These are phyloP conservation scores for Termitomyces bulborhizus DNA, from an alignment of 768 basidiomycete species.

Conservation along the genomic window DNA sequence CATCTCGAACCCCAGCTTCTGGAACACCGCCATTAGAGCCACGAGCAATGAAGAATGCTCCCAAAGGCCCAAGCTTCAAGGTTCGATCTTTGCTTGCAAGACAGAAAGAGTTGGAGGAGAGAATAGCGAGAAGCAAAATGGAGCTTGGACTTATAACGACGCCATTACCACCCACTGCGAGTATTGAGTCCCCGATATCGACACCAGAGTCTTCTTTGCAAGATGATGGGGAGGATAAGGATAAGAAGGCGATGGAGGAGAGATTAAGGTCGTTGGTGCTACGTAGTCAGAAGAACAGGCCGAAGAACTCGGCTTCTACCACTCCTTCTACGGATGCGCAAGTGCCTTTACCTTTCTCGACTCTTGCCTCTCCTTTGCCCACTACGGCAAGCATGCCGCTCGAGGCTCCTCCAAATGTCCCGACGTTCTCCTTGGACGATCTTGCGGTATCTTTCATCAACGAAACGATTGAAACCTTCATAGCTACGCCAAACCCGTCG, in stretches of 20 bases:
- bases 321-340: slow-evolving; percentile 5
- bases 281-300: slow-evolving; percentile 29
- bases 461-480: slow-evolving; percentile 44
- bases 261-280: slow-evolving; percentile 31
- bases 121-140: slow-evolving; percentile 29
- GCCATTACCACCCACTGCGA: background rate
- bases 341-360: background rate
- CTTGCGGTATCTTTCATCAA: slow-evolving; percentile 54
- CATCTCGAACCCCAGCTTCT: slow-evolving; percentile 5
- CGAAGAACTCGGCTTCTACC: slow-evolving; percentile 1
- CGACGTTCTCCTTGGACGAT: slow-evolving; percentile 37
- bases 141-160: slow-evolving; percentile 21
- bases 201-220: background rate
- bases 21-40: slow-evolving; percentile 28
- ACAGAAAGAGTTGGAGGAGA: slow-evolving; percentile 40
- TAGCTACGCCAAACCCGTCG: slow-evolving; percentile 19
- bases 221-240: slow-evolving; percentile 14
- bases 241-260: slow-evolving; percentile 37
- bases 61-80: slow-evolving; percentile 29
- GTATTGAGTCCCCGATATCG: background rate
- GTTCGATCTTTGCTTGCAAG: slow-evolving; percentile 33
- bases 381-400: background rate
- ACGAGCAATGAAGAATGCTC: slow-evolving; percentile 30
- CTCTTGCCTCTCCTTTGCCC: background rate
- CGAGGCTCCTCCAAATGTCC: background rate